Percentiles rank a stretch among this genome's conserved stretches.
Conservation (phyloP, 176 grass and related monocot genomes). For the Lolium perenne region DNA sequence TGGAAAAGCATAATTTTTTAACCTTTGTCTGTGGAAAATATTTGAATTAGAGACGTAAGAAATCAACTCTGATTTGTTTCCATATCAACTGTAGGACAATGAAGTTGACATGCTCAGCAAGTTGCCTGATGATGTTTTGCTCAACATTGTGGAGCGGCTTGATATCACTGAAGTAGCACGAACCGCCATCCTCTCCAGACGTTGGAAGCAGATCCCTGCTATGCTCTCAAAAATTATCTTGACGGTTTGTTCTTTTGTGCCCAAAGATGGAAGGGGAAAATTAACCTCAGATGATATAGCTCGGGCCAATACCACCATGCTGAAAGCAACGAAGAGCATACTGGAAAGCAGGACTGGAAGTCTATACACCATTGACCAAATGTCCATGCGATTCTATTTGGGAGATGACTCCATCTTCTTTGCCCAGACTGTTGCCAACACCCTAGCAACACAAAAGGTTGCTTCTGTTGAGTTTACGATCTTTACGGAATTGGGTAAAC, state of each 20-base stretch:
- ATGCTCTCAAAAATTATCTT: background rate
- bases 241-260: background rate
- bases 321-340: conserved; percentile 6
- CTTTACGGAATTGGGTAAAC: background rate
- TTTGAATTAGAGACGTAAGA: background rate
- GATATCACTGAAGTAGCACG: background rate
- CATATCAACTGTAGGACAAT: background rate
- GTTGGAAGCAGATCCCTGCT: background rate
- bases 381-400: background rate
- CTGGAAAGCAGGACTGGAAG: background rate
- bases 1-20: background rate
- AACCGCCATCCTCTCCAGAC: background rate
- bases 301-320: background rate
- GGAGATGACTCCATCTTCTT: conserved; percentile 1
- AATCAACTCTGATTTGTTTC: background rate
- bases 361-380: background rate
- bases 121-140: background rate
- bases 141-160: background rate
- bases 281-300: background rate
- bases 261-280: background rate
- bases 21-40: background rate
- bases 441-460: background rate
- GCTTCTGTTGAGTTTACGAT: background rate
- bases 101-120: background rate
- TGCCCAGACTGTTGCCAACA: background rate